Conservation (phyloP, 495 filamentous ascomycete species). For the Penicillium psychrofluorescens region DNA sequence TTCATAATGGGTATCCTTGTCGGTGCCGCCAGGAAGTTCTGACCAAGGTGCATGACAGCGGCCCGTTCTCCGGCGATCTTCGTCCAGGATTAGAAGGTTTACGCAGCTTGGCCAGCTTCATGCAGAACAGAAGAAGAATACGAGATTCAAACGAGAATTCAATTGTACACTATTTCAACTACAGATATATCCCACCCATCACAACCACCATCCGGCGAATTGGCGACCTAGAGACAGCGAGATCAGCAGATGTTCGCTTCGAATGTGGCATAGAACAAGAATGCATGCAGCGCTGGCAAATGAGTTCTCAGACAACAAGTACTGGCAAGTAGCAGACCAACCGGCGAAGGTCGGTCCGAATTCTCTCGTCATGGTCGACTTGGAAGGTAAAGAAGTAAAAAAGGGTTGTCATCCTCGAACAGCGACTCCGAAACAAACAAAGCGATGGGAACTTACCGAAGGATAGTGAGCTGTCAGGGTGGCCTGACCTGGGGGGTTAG, state of each 20-base stretch:
- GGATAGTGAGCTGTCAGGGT: constrained; percentile 1
- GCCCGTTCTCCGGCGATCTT: constrained; percentile 7
- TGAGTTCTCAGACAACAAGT: constrained; percentile 75
- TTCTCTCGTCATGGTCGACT: constrained; percentile 90
- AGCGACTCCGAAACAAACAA: constrained; percentile 14
- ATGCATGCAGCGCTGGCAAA: constrained; percentile 1
- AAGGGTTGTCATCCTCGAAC: constrained; percentile 74
- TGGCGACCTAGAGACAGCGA: background rate
- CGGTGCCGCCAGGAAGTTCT: too few relatives aligned
- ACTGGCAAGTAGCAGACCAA: constrained; percentile 97
- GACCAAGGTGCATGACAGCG: background rate
- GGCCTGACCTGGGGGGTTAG: constrained; percentile 16
- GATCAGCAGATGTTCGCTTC: constrained; percentile 12
- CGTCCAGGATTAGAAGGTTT: constrained; percentile 13
- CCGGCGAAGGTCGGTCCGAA: constrained; percentile 62
- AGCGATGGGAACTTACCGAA: constrained; percentile 20
- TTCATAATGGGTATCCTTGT: too few relatives aligned
- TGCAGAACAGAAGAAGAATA: too few relatives aligned
- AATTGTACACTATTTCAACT: too few relatives aligned
- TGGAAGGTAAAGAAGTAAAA: constrained; percentile 88
- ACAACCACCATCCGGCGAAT: too few relatives aligned
- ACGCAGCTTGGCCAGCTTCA: background rate
- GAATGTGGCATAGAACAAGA: constrained; percentile 1
- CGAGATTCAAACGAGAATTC: too few relatives aligned
- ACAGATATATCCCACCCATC: too few relatives aligned